A percentile compares a stretch with the other conserved stretches of the same genome.
These are phyloP conservation scores for Spathaspora sp. DNA, from an alignment of 805 yeast genomes.

Conservation along the genomic window DNA sequence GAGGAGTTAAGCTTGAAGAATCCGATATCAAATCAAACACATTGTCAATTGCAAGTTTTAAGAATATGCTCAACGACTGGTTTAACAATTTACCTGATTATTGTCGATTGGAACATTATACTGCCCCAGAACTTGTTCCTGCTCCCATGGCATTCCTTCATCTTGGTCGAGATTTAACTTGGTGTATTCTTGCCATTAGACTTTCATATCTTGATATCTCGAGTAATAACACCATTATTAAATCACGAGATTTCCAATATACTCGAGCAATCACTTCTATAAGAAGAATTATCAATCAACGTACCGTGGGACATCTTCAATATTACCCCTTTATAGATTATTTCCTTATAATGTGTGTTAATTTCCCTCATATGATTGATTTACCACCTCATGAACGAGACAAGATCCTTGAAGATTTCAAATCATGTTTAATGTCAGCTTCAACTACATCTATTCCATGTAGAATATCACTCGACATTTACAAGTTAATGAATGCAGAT, in stretches of 20 bases:
- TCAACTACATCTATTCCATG: slow-evolving; percentile 12
- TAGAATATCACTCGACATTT: slow-evolving; percentile 14
- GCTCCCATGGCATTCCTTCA: slow-evolving; percentile 16
- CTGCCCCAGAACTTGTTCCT: slow-evolving; percentile 5
- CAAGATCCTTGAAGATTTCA: slow-evolving; percentile 4
- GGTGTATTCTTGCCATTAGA: slow-evolving; percentile 18
- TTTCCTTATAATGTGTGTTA: slow-evolving; percentile 12
- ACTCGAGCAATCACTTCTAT: slow-evolving; percentile 12
- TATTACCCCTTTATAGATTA: slow-evolving; percentile 16
- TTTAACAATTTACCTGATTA: slow-evolving; percentile 11
- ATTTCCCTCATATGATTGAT: slow-evolving; percentile 16
- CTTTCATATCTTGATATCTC: slow-evolving; percentile 7
- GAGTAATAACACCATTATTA: slow-evolving; percentile 3
- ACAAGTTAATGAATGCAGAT: slow-evolving; percentile 10
- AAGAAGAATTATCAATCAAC: slow-evolving; percentile 7
- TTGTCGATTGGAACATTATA: slow-evolving; percentile 11
- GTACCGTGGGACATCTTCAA: slow-evolving; percentile 4
- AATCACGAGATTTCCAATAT: slow-evolving; percentile 11
- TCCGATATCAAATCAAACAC: slow-evolving; percentile 5
- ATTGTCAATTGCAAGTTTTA: slow-evolving; percentile 11
- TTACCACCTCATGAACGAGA: slow-evolving; percentile 7
- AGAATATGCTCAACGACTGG: slow-evolving; percentile 9
- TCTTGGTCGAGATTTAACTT: slow-evolving; percentile 11
- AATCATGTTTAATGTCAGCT: slow-evolving; percentile 8
- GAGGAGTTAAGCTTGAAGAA: not conserved